Evolutionary conservation across 768 basidiomycete species (phyloP).

Genomic region (Erythrobasidium yunnanense): DNA sequence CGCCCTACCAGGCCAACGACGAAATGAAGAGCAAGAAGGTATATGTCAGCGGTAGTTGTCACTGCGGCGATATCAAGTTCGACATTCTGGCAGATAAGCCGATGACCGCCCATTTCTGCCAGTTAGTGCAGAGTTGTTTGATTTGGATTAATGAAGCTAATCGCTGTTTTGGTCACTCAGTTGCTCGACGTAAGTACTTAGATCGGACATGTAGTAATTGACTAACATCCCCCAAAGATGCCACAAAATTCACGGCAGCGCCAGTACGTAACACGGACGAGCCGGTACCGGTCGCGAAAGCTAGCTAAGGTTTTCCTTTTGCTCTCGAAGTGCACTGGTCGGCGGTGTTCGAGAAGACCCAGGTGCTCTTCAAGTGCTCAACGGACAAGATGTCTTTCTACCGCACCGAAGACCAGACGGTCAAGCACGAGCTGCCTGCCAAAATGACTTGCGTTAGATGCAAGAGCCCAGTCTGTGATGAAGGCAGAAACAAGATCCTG

Average conservation of each 20-base stretch:
- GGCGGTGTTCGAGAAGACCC: slow-evolving; percentile 11
- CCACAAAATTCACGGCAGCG: slow-evolving; percentile 17
- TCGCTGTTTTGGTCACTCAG: background rate
- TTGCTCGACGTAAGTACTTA: background rate
- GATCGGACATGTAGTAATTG: background rate
- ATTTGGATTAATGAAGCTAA: background rate
- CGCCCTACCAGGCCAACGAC: slow-evolving; percentile 13
- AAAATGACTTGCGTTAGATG: slow-evolving; percentile 22
- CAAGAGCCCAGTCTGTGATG: slow-evolving; percentile 17
- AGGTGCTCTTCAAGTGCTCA: slow-evolving; percentile 22
- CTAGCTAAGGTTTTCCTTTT: background rate
- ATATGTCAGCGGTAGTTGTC: slow-evolving; percentile 10
- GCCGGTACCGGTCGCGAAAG: no score
- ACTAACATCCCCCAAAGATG: slow-evolving; percentile 7
- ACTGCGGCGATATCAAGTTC: slow-evolving; percentile 21
- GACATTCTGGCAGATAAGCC: slow-evolving; percentile 14
- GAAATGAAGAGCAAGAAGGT: slow-evolving; percentile 4
- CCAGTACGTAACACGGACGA: no score
- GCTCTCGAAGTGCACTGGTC: slow-evolving; percentile 1
- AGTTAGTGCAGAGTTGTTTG: background rate
- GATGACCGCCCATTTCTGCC: slow-evolving; percentile 20
- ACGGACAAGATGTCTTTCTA: slow-evolving; percentile 27
- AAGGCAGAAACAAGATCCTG: slow-evolving; percentile 30
- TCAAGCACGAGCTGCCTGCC: slow-evolving; percentile 3
- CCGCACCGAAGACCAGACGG: slow-evolving; percentile 25